A percentile compares a stretch with the other conserved stretches of the same genome.
phyloP scores from a whole-genome alignment of 1,139 yeast genomes.

The Insectozyma bohioensis region DNA sequence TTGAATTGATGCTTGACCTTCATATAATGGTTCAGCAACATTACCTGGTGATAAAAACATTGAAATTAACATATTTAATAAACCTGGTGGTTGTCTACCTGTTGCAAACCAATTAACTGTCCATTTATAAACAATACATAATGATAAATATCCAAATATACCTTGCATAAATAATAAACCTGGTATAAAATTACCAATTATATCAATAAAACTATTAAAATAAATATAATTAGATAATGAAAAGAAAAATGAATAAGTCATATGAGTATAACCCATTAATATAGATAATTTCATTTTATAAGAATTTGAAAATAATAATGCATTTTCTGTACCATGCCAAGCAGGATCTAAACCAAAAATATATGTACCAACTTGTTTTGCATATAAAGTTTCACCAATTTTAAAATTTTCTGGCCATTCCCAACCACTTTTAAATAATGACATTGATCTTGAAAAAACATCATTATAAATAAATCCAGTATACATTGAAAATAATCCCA shows the following conservation, averaged over 20 bases:
- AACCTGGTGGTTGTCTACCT: constrained; percentile 71
- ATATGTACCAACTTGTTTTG: constrained; percentile 57
- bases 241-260: constrained; percentile 71
- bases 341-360: constrained; percentile 70
- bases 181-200: constrained; percentile 76
- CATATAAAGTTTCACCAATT: constrained; percentile 58
- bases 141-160: constrained; percentile 73
- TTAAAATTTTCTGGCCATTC: constrained; percentile 63
- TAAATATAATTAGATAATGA: constrained; percentile 64
- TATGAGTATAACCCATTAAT: constrained; percentile 75
- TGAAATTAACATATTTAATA: constrained; percentile 76
- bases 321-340: constrained; percentile 84
- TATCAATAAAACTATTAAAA: constrained; percentile 61
- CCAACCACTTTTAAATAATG: constrained; percentile 74
- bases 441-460: constrained; percentile 75
- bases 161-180: constrained; percentile 82
- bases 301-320: constrained; percentile 70
- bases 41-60: constrained; percentile 81
- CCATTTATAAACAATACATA: constrained; percentile 79
- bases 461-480: constrained; percentile 79
- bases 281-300: constrained; percentile 82
- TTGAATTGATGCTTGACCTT: constrained; percentile 65
- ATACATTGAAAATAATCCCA: constrained; percentile 79
- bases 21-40: constrained; percentile 63
- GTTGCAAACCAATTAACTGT: constrained; percentile 72